Percentiles rank a stretch among this genome's conserved stretches.
These are phyloP conservation scores for Centella asiatica DNA, from an alignment of 129 eudicot species.

Conservation along the genomic window DNA sequence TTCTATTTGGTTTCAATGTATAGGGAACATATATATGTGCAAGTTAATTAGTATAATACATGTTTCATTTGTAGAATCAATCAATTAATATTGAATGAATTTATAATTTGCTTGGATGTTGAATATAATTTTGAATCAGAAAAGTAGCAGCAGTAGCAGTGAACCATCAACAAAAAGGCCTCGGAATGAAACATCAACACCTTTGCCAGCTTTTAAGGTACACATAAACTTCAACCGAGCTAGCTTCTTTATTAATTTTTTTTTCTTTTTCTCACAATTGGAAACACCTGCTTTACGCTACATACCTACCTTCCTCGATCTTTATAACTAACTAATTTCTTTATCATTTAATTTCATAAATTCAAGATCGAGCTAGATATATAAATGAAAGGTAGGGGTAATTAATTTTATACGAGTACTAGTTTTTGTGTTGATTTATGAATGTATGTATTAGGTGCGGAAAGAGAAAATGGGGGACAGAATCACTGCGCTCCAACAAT, in stretches of 20 bases:
- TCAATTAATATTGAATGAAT: too few relatives aligned
- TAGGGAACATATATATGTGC: not conserved
- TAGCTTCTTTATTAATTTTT: too few relatives aligned
- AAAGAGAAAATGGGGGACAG: conserved; percentile 99
- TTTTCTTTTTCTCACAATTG: too few relatives aligned
- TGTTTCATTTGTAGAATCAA: too few relatives aligned
- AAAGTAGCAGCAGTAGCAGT: conserved; percentile 15
- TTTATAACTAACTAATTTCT: conserved; percentile 15
- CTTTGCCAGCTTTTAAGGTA: conserved; percentile 94
- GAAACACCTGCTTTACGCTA: conserved; percentile 6
- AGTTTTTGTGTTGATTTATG: not conserved
- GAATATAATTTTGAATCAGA: conserved; percentile 24
- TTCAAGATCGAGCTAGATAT: too few relatives aligned
- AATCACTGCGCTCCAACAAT: conserved; percentile 99
- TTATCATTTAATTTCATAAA: conserved; percentile 20
- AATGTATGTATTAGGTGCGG: conserved; percentile 59
- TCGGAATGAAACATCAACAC: conserved; percentile 55
- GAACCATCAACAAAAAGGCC: conserved; percentile 74
- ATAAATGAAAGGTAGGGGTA: too few relatives aligned
- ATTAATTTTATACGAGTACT: too few relatives aligned
- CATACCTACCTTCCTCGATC: not conserved
- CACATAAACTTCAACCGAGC: not conserved
- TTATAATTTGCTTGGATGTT: too few relatives aligned
- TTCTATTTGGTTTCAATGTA: not conserved
- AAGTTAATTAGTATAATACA: not conserved